Base-by-base conservation (phyloP, 1,284 basidiomycete species). In the Ustilago bromivora region DNA sequence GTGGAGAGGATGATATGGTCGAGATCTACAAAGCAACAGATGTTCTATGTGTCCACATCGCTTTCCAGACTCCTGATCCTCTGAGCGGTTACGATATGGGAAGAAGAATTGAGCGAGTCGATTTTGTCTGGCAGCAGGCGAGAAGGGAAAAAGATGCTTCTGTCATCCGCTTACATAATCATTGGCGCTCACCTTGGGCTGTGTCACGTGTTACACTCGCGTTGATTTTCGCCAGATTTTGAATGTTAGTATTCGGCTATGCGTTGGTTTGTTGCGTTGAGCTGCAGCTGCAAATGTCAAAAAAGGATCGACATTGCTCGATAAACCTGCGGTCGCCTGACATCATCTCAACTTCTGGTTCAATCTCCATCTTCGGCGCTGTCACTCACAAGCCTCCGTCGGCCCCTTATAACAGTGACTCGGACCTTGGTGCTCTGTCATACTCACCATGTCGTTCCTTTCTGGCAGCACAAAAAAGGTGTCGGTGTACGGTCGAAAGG, bases 401-500 rank as follows among this genome's bases (percentile, higher is more conserved):
- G 23, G 23, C 23, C 3, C 23, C 2, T 28, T 28, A 40, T 17
- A 40, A 17, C 38, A 40, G 38, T 40, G 10, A 17, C 38, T 40
- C 38, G 9, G 49, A 51, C 49, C 4, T 32, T 6, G 28, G 49
- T 11, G 28, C 23, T 13, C 11, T 31, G 23, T n/a, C 40, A n/a
- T 34, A 15, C 12, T 7, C 53, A 15, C 12, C 56, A 77, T 77
- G 75, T 60, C 75, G 53, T 57, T 38, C 36, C 75, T 70, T 13
- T 72, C 70, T 4, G 63, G 62, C 54, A 49, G 52, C 59, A 69
- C 75, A 41, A 77, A 77, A n/a, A 72, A 66, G 63, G 75, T 77
- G 49, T 77, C 70, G 23, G 75, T 77, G n/a, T 77, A 77, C 51
- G 75, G 75, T 12, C 61, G 64, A 36, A 77, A 70, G 28, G 55